Percentiles rank a stretch among this genome's conserved stretches.
Evolutionary conservation across 2,329 filamentous ascomycete species (phyloP).

Genomic region (Pseudopyricularia cyperi): DNA sequence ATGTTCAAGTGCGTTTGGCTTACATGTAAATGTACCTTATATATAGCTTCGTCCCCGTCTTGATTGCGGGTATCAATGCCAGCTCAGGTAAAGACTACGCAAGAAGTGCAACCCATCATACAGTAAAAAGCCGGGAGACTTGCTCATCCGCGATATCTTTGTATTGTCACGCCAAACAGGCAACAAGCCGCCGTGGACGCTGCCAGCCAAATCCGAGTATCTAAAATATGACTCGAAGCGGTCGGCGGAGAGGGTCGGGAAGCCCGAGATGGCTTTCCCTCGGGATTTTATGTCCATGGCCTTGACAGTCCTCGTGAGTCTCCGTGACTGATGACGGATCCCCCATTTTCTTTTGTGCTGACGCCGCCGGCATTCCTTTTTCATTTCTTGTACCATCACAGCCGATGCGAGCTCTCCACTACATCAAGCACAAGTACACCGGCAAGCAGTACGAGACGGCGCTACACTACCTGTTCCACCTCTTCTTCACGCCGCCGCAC

Average conservation of each 20-base stretch:
- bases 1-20: neutral
- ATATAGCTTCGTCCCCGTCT: conserved; percentile 52
- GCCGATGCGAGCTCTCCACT: conserved; percentile 48
- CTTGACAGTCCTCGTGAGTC: conserved; percentile 26
- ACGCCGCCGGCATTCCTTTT: too few relatives aligned
- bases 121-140: too few relatives aligned
- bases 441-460: conserved; percentile 33
- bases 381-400: neutral
- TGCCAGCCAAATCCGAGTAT: conserved; percentile 55
- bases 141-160: too few relatives aligned
- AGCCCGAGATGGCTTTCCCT: conserved; percentile 22
- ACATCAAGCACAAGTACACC: conserved; percentile 48
- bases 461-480: conserved; percentile 41
- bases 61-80: conserved; percentile 55
- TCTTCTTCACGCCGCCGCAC: conserved; percentile 49
- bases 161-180: conserved; percentile 24
- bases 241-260: conserved; percentile 22
- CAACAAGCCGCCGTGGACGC: conserved; percentile 63
- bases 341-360: too few relatives aligned
- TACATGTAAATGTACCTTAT: neutral
- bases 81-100: conserved; percentile 31
- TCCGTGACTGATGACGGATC: too few relatives aligned
- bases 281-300: conserved; percentile 27
- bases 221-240: conserved; percentile 27
- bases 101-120: too few relatives aligned